Evolutionary conservation across 2,329 filamentous ascomycete species (phyloP).

Genomic region (Colletotrichum eleusines): DNA sequence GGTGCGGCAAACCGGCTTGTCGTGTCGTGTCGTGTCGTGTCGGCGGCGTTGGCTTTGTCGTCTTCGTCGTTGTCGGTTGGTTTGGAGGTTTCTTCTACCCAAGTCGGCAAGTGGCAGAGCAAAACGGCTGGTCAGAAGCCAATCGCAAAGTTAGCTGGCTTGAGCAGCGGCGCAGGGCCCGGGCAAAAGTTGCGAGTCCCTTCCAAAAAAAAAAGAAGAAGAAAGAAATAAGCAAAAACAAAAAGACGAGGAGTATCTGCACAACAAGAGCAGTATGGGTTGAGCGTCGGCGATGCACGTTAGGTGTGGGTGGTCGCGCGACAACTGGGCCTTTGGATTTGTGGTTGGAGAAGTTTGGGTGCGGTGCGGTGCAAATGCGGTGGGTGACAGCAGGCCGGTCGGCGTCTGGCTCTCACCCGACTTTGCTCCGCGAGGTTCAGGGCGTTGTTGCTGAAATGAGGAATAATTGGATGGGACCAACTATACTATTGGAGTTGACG

Average conservation of each 20-base stretch:
- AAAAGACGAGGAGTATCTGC: slow-evolving; percentile 6
- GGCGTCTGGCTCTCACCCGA: slow-evolving; percentile 7
- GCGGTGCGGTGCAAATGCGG: slow-evolving; percentile 19
- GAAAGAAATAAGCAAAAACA: background rate
- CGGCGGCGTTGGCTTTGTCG: background rate
- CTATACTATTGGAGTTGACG: slow-evolving; percentile 13
- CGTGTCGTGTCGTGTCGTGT: background rate
- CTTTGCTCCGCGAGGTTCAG: slow-evolving; percentile 14
- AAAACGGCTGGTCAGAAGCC: slow-evolving; percentile 7
- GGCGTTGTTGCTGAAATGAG: slow-evolving; percentile 14
- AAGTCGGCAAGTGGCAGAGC: slow-evolving; percentile 25
- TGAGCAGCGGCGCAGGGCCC: background rate
- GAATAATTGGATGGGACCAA: slow-evolving; percentile 30
- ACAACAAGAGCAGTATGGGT: background rate
- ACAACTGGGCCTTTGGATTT: slow-evolving; percentile 16
- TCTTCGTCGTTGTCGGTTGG: slow-evolving; percentile 16
- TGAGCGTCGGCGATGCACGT: background rate
- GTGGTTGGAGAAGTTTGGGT: slow-evolving; percentile 18
- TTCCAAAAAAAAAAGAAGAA: slow-evolving; percentile 1
- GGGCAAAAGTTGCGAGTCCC: background rate
- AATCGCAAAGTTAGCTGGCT: slow-evolving; percentile 2
- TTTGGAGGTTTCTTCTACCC: slow-evolving; percentile 20
- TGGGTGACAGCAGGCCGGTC: slow-evolving; percentile 28
- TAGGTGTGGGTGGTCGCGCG: slow-evolving; percentile 4
- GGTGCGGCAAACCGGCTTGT: slow-evolving; percentile 2